Evolutionary conservation across 2,329 filamentous ascomycete species (phyloP).

Genomic region (Pseudogymnoascus sp.): DNA sequence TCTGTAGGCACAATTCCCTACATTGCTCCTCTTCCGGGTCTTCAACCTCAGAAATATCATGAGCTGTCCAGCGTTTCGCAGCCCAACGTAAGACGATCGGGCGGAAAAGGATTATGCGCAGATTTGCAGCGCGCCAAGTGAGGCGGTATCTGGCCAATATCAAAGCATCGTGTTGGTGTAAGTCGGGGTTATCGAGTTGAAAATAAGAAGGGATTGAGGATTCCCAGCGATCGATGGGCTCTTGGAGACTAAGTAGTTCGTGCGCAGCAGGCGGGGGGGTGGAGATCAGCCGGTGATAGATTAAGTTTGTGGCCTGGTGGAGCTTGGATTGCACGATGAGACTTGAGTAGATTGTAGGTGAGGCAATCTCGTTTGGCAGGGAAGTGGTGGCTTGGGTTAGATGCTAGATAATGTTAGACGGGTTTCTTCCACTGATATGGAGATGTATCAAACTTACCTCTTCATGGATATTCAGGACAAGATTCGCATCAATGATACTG

Average conservation of each 20-base stretch:
- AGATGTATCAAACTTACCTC: conserved; percentile 10
- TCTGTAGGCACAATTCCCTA: conserved; percentile 32
- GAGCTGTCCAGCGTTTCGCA: conserved; percentile 18
- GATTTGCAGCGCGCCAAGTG: conserved; percentile 36
- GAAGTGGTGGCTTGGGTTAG: conserved; percentile 31
- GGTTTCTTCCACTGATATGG: neutral
- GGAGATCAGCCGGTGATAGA: conserved; percentile 37
- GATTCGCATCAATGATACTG: conserved; percentile 15
- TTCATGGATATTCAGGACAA: conserved; percentile 18
- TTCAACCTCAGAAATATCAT: conserved; percentile 27
- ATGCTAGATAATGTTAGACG: conserved; percentile 18
- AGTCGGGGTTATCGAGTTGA: conserved; percentile 26
- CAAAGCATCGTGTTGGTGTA: conserved; percentile 30
- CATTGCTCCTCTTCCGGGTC: conserved; percentile 32
- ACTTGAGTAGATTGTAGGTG: conserved; percentile 35
- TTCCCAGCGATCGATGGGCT: conserved; percentile 36
- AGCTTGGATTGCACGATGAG: conserved; percentile 35
- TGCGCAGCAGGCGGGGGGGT: conserved; percentile 33
- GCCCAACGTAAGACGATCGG: conserved; percentile 35
- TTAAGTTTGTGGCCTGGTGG: conserved; percentile 35
- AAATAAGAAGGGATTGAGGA: conserved; percentile 33
- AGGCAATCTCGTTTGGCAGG: conserved; percentile 30
- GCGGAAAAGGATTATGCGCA: conserved; percentile 36
- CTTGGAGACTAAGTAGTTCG: conserved; percentile 33
- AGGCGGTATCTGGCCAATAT: conserved; percentile 30